phyloP scores from a whole-genome alignment of 2,329 filamentous ascomycete species.

The Elsinoe batatas region DNA sequence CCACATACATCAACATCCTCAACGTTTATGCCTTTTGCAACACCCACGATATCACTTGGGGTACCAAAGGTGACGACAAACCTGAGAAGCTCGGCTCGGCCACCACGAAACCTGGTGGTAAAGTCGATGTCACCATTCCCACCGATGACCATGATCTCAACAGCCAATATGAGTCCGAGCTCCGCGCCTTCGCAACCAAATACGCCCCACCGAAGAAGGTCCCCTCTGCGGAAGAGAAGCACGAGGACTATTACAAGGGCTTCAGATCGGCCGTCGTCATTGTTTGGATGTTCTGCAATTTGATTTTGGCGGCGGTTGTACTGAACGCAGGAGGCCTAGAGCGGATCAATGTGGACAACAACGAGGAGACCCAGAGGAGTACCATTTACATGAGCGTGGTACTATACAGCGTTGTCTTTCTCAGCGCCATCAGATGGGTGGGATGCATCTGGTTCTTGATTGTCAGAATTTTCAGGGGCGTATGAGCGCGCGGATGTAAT shows the following conservation, averaged over 20 bases:
- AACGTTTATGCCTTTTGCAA: constrained; percentile 99
- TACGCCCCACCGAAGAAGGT: constrained; percentile 59
- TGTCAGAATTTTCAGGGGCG: constrained; percentile 65
- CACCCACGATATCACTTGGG: constrained; percentile 95
- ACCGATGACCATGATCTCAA: constrained; percentile 93
- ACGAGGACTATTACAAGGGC: constrained; percentile 97
- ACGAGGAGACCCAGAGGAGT: constrained; percentile 44
- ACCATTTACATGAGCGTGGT: constrained; percentile 81
- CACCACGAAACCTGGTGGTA: constrained; percentile 84
- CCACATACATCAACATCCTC: constrained; percentile 95
- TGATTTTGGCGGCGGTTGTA: constrained; percentile 76
- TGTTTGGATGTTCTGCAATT: constrained; percentile 94
- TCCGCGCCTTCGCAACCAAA: constrained; percentile 64
- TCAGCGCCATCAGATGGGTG: constrained; percentile 78
- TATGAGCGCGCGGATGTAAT: constrained; percentile 18
- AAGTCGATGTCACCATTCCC: constrained; percentile 77
- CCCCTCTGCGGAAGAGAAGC: constrained; percentile 59
- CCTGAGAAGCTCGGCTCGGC: constrained; percentile 81
- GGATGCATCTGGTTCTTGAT: constrained; percentile 89
- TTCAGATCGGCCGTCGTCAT: constrained; percentile 88
- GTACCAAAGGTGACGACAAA: constrained; percentile 96
- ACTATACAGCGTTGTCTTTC: constrained; percentile 75
- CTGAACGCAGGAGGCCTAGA: constrained; percentile 77
- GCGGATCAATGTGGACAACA: constrained; percentile 25
- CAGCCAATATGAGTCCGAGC: constrained; percentile 82